Evolutionary conservation across 495 filamentous ascomycete genomes (phyloP).

Genomic region (Neurospora sp.): DNA sequence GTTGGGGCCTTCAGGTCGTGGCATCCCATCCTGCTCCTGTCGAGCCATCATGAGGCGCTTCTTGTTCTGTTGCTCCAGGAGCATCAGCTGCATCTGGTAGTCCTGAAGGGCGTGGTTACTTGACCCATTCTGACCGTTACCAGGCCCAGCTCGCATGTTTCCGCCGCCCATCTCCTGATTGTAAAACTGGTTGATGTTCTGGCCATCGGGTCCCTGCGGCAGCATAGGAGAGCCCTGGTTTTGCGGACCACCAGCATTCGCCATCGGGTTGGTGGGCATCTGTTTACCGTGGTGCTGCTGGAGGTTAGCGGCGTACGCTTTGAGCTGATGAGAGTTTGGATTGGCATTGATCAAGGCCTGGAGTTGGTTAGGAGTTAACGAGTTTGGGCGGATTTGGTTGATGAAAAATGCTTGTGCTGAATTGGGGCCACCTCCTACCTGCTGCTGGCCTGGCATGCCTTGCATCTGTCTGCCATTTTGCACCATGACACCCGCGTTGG

Average conservation of each 20-base stretch:
- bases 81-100: constrained; percentile 99
- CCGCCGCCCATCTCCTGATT: constrained; percentile 42
- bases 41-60: constrained; percentile 93
- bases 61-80: constrained; percentile 98
- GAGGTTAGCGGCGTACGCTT: constrained; percentile 71
- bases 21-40: constrained; percentile 71
- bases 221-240: constrained; percentile 75
- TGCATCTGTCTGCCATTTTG: constrained; percentile 66
- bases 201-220: constrained; percentile 55
- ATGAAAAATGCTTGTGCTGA: constrained; percentile 53
- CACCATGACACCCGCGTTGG: constrained; percentile 59
- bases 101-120: constrained; percentile 95
- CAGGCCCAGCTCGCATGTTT: constrained; percentile 49
- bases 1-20: constrained; percentile 46
- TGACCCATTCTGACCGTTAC: constrained; percentile 43
- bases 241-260: constrained; percentile 39
- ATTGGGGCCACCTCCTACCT: constrained; percentile 49
- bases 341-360: constrained; percentile 55
- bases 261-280: constrained; percentile 59
- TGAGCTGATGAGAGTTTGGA: constrained; percentile 46
- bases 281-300: constrained; percentile 70
- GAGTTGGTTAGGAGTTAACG: constrained; percentile 68
- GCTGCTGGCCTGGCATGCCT: constrained; percentile 63
- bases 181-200: constrained; percentile 59
- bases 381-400: constrained; percentile 65